Evolutionary conservation across 2,329 filamentous ascomycete species (phyloP).

Genomic region (Fusarium scirpi): DNA sequence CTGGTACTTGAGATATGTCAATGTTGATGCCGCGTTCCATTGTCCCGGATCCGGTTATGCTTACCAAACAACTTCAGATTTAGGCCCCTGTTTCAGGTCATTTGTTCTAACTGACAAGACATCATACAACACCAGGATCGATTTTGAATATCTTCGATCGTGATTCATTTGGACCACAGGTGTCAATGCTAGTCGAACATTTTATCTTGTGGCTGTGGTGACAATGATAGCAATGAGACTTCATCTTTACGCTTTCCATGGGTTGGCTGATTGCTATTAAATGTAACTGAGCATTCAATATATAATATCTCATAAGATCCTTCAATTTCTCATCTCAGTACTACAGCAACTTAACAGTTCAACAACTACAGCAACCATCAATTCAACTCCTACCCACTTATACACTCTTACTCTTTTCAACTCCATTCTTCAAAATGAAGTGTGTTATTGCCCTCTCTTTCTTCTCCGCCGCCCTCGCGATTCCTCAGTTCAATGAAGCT

Average conservation of each 20-base stretch:
- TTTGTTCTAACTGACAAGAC: background rate
- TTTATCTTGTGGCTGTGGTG: no score
- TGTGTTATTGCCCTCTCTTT: background rate
- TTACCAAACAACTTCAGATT: accelerated
- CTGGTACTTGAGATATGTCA: background rate
- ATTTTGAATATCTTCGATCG: background rate
- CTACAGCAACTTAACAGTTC: background rate
- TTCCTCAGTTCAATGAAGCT: background rate
- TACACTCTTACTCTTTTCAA: no score
- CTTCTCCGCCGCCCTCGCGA: background rate
- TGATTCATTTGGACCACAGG: background rate
- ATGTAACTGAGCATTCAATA: background rate
- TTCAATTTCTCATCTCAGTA: background rate
- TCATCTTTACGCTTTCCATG: background rate
- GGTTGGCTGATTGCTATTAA: background rate
- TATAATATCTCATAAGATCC: background rate
- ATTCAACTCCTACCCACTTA: no score
- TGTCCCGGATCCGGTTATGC: background rate
- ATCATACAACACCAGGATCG: background rate
- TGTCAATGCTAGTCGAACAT: background rate
- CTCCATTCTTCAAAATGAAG: background rate
- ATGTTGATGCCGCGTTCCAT: background rate
- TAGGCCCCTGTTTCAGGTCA: no score
- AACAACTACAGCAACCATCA: background rate
- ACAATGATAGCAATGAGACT: no score